phyloP scores from a whole-genome alignment of 164 flowering plant species.

The Saururus chinensis region DNA sequence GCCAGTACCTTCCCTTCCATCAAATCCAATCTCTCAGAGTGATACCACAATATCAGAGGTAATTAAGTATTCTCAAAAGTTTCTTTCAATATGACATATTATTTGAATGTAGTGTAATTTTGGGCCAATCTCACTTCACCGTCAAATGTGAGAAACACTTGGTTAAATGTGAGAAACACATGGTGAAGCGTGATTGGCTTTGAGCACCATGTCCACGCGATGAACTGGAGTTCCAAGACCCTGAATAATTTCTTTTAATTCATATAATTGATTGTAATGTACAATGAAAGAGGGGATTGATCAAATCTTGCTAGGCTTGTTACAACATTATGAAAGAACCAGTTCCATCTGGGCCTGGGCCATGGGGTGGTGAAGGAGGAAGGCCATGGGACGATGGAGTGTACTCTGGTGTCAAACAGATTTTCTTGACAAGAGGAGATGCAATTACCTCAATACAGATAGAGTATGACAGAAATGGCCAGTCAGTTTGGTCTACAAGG shows the following conservation, averaged over 20 bases:
- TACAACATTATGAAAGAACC: constrained; percentile 49
- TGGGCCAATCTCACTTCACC: too few relatives aligned
- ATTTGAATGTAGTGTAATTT: too few relatives aligned
- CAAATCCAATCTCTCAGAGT: constrained; percentile 4
- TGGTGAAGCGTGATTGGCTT: too few relatives aligned
- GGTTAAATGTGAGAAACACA: too few relatives aligned
- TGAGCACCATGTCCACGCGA: too few relatives aligned
- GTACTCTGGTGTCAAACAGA: constrained; percentile 58
- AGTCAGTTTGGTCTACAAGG: constrained; percentile 59
- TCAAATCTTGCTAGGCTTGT: constrained; percentile 21
- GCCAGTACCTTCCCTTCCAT: constrained; percentile 8
- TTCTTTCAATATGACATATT: not conserved
- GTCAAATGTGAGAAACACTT: too few relatives aligned
- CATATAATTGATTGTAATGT: too few relatives aligned
- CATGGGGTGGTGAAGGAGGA: constrained; percentile 94
- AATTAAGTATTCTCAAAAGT: not conserved
- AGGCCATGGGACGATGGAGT: constrained; percentile 87
- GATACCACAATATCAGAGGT: constrained; percentile 17
- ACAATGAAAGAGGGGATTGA: not conserved
- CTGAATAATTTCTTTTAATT: too few relatives aligned
- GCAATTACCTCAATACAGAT: constrained; percentile 58
- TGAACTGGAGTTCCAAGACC: too few relatives aligned
- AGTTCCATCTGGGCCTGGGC: constrained; percentile 58
- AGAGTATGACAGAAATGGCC: constrained; percentile 70
- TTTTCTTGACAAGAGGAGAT: constrained; percentile 37